Evolutionary conservation across 495 filamentous ascomycete genomes (phyloP), one percentile per base, ranked within the genome.

Genomic region (Penicillium coprophilum): DNA sequence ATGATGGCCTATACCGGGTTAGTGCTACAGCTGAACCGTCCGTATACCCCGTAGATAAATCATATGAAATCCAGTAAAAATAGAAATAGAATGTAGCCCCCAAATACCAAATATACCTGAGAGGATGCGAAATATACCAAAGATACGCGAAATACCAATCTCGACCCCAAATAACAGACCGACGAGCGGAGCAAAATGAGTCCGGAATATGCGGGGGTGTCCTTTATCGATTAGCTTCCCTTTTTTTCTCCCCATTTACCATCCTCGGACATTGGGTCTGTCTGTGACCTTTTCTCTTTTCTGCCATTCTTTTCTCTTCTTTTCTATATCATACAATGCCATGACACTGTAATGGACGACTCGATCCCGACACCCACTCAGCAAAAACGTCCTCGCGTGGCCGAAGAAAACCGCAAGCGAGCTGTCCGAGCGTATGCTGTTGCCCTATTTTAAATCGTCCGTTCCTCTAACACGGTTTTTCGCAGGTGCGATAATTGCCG

Each of bases 391-490:
- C 74, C 75, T 56, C 76, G 76, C 34, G 73, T 79, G 53, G 70
- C 76, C 40, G 76, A 79, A 57, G 76, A 79, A 57, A 76, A 79
- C 62, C 73, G 76, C 64, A 79, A 79, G 59, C 69, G 76, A 61
- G 76, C 76, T 40, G 76, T 77, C 32, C 67, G 76, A 71, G 76
- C 76, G 76, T 79, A 57, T 46, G 68, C 24, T 27, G 41, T 39
- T 27, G 31, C 12, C 17, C 28, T 20, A 38, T 19, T 32, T 40
- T 39, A n/a, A 12, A 30, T 30, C n/a, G n/a, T n/a, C 11, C n/a
- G 2, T 23, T 19, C 21, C 21, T 46, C 59, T 65, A 61, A 63
- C 57, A 32, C 44, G 34, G 50, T 46, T 50, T 49, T 10, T 21
- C 54, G 17, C 61, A 79, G 76, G 47, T 79, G 76, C 51, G 76